A percentile compares a stretch with the other conserved stretches of the same genome.
phyloP scores from a whole-genome alignment of 805 yeast species.

The Metschnikowia rubicola region DNA sequence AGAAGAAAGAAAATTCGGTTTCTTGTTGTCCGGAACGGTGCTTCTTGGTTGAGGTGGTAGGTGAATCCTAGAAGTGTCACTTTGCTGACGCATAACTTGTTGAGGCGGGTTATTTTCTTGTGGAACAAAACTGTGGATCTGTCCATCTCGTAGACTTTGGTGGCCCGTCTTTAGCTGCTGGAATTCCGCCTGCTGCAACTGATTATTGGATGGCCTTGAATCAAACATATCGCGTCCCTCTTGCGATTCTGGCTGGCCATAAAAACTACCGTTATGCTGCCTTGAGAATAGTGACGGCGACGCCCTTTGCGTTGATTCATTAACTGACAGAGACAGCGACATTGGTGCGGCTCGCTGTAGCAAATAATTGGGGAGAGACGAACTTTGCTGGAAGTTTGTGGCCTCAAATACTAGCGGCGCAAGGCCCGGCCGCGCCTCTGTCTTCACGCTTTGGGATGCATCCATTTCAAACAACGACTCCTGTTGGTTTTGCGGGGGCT shows the following conservation, averaged over 20 bases:
- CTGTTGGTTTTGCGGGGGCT: neutral
- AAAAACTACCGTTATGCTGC: neutral
- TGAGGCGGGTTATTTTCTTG: too few species aligned
- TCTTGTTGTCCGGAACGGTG: neutral
- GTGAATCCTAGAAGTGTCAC: too few species aligned
- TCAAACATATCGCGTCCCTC: too few species aligned
- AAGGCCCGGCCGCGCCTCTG: neutral
- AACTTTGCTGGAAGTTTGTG: slow-evolving; percentile 16
- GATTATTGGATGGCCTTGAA: too few species aligned
- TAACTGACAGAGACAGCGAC: neutral
- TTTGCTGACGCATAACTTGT: too few species aligned
- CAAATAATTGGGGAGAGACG: slow-evolving; percentile 13
- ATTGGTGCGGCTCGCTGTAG: neutral
- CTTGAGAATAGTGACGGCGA: neutral
- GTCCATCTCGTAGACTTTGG: too few species aligned
- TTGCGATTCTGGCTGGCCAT: too few species aligned
- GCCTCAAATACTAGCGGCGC: slow-evolving; percentile 9
- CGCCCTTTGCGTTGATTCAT: neutral
- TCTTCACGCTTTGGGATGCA: slow-evolving; percentile 1
- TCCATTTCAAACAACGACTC: neutral
- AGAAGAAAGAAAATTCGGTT: slow-evolving; percentile 51
- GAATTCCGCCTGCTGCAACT: too few species aligned
- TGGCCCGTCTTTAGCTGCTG: too few species aligned
- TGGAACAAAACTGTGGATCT: too few species aligned
- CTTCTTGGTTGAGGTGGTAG: neutral